Base-by-base conservation (phyloP, 192 early-diverging fungal genomes). In the Podila minutissima region DNA sequence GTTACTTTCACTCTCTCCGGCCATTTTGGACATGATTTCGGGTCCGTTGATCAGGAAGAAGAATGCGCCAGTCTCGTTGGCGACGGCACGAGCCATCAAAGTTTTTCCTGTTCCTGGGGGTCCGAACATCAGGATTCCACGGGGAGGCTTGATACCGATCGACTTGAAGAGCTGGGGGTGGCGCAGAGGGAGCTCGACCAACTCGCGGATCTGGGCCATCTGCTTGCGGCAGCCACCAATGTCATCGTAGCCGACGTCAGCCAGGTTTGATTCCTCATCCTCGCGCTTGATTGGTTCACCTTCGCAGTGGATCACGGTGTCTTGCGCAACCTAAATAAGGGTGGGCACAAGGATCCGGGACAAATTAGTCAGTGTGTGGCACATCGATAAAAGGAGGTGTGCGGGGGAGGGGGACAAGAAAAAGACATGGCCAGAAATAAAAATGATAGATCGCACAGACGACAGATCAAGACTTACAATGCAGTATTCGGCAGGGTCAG, bases 11-110 rank as follows among this genome's bases (percentile, higher is more conserved):
- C 94, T 95, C 84, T 99, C 98, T 76, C 98, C 98, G 46, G 98
- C 97, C 98, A 99, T 99, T 88, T 99, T 99, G 74, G 95, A 97
- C 97, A 99, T 99, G 82, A 99, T 99, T 82, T 99, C 97, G 62
- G 98, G 98, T 48, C 97, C 98, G 81, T 99, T 99, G 86, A 99
- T 99, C 60, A 97, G 84, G 88, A 99, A 99, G 91, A 99, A 97
- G 93, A 99, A 99, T 19, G 97, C 98, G 32, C 98, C 98, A 35
- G 97, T 99, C 84, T 99, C 98, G 84, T 99, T 99, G 64, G 98
- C 98, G 5, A 99, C 97, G 8, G 98, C 97, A 71, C 97, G 93
- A 8, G 98, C 98, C 86, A 99, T 97, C 72, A 99, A 87, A 11
- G 98, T 99, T 85, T 99, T 99, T 87, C 98, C 98, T 12, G 97